Evolutionary conservation across 352 stramenopile species (phyloP).

Genomic region (Globisporangium acanthophoron): DNA sequence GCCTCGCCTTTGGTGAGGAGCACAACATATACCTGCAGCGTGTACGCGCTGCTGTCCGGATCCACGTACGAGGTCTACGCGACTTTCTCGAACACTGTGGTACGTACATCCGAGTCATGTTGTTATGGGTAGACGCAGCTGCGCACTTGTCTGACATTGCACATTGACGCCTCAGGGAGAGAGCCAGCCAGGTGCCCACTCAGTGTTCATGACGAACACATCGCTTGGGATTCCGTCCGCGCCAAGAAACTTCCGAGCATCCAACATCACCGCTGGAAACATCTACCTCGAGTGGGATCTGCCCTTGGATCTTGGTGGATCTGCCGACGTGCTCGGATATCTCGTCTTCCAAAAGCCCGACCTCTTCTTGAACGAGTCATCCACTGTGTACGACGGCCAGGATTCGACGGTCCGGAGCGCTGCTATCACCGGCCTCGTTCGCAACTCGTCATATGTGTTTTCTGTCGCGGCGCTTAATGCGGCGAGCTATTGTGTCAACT

Average conservation of each 20-base stretch:
- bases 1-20: background rate
- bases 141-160: no score
- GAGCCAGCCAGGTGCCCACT: slow-evolving; percentile 17
- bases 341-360: slow-evolving; percentile 37
- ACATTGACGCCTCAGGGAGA: slow-evolving; percentile 17
- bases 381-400: slow-evolving; percentile 49
- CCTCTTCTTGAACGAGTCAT: slow-evolving; percentile 17
- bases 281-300: slow-evolving; percentile 47
- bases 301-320: slow-evolving; percentile 43
- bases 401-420: slow-evolving; percentile 23
- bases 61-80: slow-evolving; percentile 49
- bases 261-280: slow-evolving; percentile 39
- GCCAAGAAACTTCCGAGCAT: slow-evolving; percentile 29
- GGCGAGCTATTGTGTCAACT: slow-evolving; percentile 43
- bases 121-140: background rate
- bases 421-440: slow-evolving; percentile 21
- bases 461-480: slow-evolving; percentile 38
- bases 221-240: slow-evolving; percentile 32
- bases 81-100: slow-evolving; percentile 29
- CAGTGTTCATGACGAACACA: slow-evolving; percentile 19
- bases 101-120: slow-evolving; percentile 7
- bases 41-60: slow-evolving; percentile 26
- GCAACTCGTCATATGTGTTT: slow-evolving; percentile 34
- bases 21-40: slow-evolving; percentile 20
- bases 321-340: slow-evolving; percentile 36